A percentile compares a stretch with the other conserved stretches of the same genome.
phyloP scores from a whole-genome alignment of 73 alveolate genomes.

The Paramecium octaurelia region DNA sequence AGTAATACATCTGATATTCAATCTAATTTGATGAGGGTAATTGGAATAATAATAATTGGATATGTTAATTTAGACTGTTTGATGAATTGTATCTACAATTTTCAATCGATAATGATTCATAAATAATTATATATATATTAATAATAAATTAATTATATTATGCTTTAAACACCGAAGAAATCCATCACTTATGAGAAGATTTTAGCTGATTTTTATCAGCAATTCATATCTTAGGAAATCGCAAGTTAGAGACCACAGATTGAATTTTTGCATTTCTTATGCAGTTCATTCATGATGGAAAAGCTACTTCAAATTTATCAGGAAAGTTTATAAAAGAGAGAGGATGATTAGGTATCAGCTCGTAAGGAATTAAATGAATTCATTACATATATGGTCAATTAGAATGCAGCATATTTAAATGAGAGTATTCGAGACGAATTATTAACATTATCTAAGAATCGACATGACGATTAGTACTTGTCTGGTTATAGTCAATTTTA shows the following conservation, averaged over 20 bases:
- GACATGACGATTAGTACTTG: neutral
- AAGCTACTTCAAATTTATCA: neutral
- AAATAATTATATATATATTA: neutral
- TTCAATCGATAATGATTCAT: too few relatives aligned
- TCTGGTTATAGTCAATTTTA: neutral
- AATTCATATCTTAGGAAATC: neutral
- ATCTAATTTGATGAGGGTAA: neutral
- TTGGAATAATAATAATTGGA: too few relatives aligned
- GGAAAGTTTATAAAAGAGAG: neutral
- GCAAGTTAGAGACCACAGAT: neutral
- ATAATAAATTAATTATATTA: neutral
- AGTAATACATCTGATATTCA: neutral
- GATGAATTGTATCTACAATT: too few relatives aligned
- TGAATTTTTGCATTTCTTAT: constrained; percentile 26
- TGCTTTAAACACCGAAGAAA: neutral
- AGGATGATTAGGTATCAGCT: neutral
- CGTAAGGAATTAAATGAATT: neutral
- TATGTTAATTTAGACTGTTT: neutral
- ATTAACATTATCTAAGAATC: neutral
- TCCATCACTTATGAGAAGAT: neutral
- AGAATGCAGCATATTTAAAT: neutral
- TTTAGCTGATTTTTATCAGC: neutral
- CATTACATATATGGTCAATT: neutral
- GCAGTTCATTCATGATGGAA: constrained; percentile 4
- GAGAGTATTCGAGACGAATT: neutral